Evolutionary conservation across 2,329 filamentous ascomycete species (phyloP).

Genomic region (Myotisia sp.): DNA sequence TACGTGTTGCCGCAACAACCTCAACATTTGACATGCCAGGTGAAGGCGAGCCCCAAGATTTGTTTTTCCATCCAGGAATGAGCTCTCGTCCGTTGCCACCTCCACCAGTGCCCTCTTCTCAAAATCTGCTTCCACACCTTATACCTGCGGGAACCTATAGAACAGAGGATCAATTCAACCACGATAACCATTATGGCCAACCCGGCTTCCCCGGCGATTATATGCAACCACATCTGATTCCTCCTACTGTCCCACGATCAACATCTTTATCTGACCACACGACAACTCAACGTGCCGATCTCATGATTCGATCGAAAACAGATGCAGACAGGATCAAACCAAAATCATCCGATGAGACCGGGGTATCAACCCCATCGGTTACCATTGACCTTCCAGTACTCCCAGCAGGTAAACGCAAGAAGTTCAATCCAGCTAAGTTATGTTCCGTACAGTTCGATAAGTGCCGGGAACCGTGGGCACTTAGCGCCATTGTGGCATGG

Average conservation of each 20-base stretch:
- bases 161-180: constrained; percentile 33
- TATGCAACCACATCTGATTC: constrained; percentile 23
- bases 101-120: constrained; percentile 41
- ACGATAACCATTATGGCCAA: too few species aligned
- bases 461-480: constrained; percentile 81
- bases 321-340: constrained; percentile 58
- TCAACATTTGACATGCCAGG: constrained; percentile 48
- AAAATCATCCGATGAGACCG: constrained; percentile 21
- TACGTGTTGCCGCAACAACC: constrained; percentile 38
- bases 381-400: constrained; percentile 73
- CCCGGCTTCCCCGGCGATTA: constrained; percentile 24
- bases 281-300: constrained; percentile 58
- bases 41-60: constrained; percentile 63
- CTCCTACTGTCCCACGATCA: constrained; percentile 50
- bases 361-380: constrained; percentile 31
- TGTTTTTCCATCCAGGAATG: constrained; percentile 86
- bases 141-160: constrained; percentile 47
- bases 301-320: constrained; percentile 84
- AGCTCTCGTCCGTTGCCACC: constrained; percentile 46
- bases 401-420: constrained; percentile 62
- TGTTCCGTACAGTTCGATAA: constrained; percentile 66
- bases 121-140: constrained; percentile 33
- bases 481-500: constrained; percentile 79
- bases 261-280: constrained; percentile 73
- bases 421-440: constrained; percentile 75